Base-by-base conservation (phyloP, 345 rosid species). In the Hirschfeldia incana region DNA sequence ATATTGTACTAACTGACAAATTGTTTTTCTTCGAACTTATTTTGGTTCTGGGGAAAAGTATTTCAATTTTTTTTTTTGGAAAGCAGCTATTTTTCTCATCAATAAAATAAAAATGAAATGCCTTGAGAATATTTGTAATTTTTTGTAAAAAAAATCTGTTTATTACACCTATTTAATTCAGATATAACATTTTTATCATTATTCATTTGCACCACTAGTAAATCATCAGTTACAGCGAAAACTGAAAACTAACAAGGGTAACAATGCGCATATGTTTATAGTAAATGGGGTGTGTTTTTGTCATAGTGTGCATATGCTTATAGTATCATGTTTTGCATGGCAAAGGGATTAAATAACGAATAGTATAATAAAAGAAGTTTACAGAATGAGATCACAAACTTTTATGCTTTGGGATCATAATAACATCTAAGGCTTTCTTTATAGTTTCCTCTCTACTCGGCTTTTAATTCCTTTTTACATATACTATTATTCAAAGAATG, bases 381-480 rank as follows among this genome's bases (percentile, higher is more conserved):
- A 72, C 69, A 81, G 74, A 71, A 26, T 69, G 60, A 67, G 70
- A 74, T 79, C 78, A 55, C 83, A 79, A 79, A 74, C 83, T 74
- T 69, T 79, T 79, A 64, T 64, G 82, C 81, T 75, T 73, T 73
- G 76, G 78, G 78, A 78, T 83, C 84, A 84, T 82, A 70, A 81
- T 74, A 73, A 30, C 69, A 83, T 81, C 82, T 68, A 86, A 67
- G 78, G 76, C 67, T 74, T 73, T 81, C 78, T 73, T 77, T 73
- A n/a, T 44, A 66, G 76, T 57, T 57, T 17, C 32, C 21, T 65
- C 67, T 72, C 65, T 65, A 65, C 32, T 78, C 58, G 60, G 67
- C 46, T 64, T 78, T 78, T 37, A 53, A 2, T 12, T 57, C 17
- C 16, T 55, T 53, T 72, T 13, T 2, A 28, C 30, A 16, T 74